phyloP scores from a whole-genome alignment of 2,329 filamentous ascomycete species.

The Metarhizium humberi region DNA sequence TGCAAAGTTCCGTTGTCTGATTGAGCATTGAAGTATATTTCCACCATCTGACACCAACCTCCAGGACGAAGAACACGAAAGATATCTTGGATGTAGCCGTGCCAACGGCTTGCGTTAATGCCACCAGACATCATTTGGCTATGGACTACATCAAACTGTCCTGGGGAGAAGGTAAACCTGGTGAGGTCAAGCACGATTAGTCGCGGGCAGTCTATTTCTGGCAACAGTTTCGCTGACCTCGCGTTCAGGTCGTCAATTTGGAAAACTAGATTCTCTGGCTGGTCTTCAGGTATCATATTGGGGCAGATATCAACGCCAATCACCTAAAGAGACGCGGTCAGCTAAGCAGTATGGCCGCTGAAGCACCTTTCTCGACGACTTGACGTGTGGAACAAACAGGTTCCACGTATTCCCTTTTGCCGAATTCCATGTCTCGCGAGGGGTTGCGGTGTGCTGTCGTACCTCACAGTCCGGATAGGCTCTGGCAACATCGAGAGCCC shows the following conservation, averaged over 20 bases:
- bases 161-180: conserved; percentile 58
- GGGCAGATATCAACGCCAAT: conserved; percentile 64
- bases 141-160: conserved; percentile 75
- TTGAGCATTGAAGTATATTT: conserved; percentile 77
- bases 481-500: conserved; percentile 61
- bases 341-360: neutral
- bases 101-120: conserved; percentile 65
- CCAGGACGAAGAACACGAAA: conserved; percentile 60
- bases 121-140: conserved; percentile 65
- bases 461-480: conserved; percentile 57
- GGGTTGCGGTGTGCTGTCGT: neutral
- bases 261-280: conserved; percentile 58
- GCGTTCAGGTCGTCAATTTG: conserved; percentile 66
- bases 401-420: neutral
- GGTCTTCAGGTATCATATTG: conserved; percentile 55
- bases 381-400: neutral
- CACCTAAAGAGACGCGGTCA: conserved; percentile 37
- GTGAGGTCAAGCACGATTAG: neutral
- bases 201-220: neutral
- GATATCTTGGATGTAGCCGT: conserved; percentile 67
- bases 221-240: conserved; percentile 29
- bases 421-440: neutral
- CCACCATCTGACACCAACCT: conserved; percentile 85
- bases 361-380: neutral
- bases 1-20: conserved; percentile 75